These are phyloP conservation scores for Hanseniaspora hatyaiensis DNA, from an alignment of 805 yeast genomes.

Conservation along the genomic window DNA sequence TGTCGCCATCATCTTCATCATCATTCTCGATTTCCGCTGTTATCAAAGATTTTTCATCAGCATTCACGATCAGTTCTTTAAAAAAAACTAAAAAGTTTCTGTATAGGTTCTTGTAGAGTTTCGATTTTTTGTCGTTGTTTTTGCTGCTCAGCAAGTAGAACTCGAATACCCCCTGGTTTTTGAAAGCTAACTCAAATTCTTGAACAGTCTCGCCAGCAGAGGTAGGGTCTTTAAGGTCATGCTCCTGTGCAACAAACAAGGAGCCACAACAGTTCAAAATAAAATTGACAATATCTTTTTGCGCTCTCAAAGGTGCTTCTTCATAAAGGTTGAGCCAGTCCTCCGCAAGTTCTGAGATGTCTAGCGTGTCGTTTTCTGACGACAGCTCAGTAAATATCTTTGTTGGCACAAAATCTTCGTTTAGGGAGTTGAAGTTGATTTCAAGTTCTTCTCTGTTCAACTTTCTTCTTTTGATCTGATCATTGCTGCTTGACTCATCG, in stretches of 20 bases:
- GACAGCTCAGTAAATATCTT: constrained; percentile 41
- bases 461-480: constrained; percentile 21
- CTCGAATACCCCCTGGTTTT: constrained; percentile 52
- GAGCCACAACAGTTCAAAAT: constrained; percentile 64
- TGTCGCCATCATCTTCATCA: constrained; percentile 29
- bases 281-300: constrained; percentile 56
- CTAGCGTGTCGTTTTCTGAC: constrained; percentile 34
- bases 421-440: constrained; percentile 25
- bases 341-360: constrained; percentile 42
- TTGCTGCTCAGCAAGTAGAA: constrained; percentile 52
- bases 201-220: constrained; percentile 62
- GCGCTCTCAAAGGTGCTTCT: constrained; percentile 36
- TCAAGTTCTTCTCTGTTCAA: constrained; percentile 18
- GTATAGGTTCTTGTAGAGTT: constrained; percentile 38
- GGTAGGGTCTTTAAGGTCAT: constrained; percentile 61
- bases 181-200: constrained; percentile 56
- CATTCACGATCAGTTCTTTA: constrained; percentile 37
- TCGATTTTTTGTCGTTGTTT: constrained; percentile 30
- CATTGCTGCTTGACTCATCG: background rate
- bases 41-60: constrained; percentile 53
- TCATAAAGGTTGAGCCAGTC: constrained; percentile 48
- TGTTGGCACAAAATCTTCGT: constrained; percentile 38
- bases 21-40: constrained; percentile 32
- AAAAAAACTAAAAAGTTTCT: constrained; percentile 47
- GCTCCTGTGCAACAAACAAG: constrained; percentile 50